Evolutionary conservation across 2,329 filamentous ascomycete species (phyloP).

Genomic region (Cercospora citrullina): DNA sequence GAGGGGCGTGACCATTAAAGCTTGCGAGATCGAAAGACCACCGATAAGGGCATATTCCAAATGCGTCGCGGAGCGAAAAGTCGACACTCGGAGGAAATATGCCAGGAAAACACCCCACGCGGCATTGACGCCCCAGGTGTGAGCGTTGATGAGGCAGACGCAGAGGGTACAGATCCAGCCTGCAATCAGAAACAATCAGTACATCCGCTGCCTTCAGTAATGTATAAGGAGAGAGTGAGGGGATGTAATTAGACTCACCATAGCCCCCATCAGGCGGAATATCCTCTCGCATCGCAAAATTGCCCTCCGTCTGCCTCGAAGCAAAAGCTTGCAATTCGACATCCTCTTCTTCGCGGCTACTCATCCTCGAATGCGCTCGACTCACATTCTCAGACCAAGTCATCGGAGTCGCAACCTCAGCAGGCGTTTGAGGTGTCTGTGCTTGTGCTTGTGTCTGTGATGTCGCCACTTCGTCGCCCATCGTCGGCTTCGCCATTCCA

Average conservation of each 20-base stretch:
- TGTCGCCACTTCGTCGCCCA: neutral
- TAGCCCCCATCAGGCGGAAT: slow-evolving; percentile 61
- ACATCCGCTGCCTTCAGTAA: too few species aligned
- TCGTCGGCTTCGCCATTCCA: neutral
- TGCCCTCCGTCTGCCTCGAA: slow-evolving; percentile 9
- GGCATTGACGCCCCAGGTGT: slow-evolving; percentile 50
- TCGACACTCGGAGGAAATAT: slow-evolving; percentile 64
- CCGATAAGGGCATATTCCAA: slow-evolving; percentile 75
- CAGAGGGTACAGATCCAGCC: slow-evolving; percentile 53
- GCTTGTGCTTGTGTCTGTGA: neutral
- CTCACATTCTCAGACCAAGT: neutral
- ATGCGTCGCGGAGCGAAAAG: slow-evolving; percentile 61
- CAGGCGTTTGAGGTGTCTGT: neutral
- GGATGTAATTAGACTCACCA: slow-evolving; percentile 26
- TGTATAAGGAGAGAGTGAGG: too few species aligned
- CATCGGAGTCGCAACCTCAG: neutral
- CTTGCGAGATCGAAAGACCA: slow-evolving; percentile 63
- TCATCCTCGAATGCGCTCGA: neutral
- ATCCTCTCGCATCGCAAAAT: slow-evolving; percentile 35
- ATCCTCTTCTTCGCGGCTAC: neutral
- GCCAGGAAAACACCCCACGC: slow-evolving; percentile 68
- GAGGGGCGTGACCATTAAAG: slow-evolving; percentile 65
- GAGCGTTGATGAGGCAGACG: slow-evolving; percentile 45
- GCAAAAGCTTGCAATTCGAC: neutral
- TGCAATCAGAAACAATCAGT: neutral